phyloP scores from a whole-genome alignment of 1,284 basidiomycete genomes.

The Agroathelia rolfsii region DNA sequence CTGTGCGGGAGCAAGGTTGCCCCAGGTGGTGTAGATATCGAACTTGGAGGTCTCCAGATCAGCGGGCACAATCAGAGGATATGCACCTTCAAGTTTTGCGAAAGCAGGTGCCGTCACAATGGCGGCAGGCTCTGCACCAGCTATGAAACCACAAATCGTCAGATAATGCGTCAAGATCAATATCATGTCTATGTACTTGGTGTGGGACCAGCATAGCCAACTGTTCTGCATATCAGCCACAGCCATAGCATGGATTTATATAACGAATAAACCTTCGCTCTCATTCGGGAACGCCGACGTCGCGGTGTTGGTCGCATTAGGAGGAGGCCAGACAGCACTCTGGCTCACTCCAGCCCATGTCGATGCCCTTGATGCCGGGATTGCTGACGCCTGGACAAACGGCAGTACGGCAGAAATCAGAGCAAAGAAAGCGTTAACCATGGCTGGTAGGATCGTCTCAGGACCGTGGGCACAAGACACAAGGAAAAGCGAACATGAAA shows the following conservation, averaged over 20 bases:
- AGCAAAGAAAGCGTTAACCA: too few relatives aligned
- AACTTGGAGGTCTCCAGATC: slow-evolving; percentile 25
- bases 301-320: slow-evolving; percentile 19
- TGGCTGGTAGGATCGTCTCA: too few relatives aligned
- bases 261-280: too few relatives aligned
- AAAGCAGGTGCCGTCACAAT: slow-evolving; percentile 34
- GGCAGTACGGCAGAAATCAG: too few relatives aligned
- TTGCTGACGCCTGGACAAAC: too few relatives aligned
- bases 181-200: slow-evolving; percentile 19
- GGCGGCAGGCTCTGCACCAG: slow-evolving; percentile 39
- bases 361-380: slow-evolving; percentile 14
- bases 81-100: slow-evolving; percentile 26
- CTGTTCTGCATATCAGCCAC: too few relatives aligned
- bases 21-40: slow-evolving; percentile 38
- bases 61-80: slow-evolving; percentile 27
- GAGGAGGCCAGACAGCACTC: slow-evolving; percentile 21
- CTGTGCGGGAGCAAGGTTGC: slow-evolving; percentile 49
- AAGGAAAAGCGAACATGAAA: too few relatives aligned
- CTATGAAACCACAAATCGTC: slow-evolving; percentile 13
- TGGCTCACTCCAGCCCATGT: slow-evolving; percentile 26
- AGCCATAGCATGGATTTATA: too few relatives aligned
- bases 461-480: too few relatives aligned
- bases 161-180: background rate
- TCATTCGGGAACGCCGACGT: slow-evolving; percentile 31
- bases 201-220: slow-evolving; percentile 38